Percentiles rank a stretch among this genome's conserved stretches.
phyloP scores from a whole-genome alignment of 2,329 filamentous ascomycete genomes.

The Ilyonectria robusta region DNA sequence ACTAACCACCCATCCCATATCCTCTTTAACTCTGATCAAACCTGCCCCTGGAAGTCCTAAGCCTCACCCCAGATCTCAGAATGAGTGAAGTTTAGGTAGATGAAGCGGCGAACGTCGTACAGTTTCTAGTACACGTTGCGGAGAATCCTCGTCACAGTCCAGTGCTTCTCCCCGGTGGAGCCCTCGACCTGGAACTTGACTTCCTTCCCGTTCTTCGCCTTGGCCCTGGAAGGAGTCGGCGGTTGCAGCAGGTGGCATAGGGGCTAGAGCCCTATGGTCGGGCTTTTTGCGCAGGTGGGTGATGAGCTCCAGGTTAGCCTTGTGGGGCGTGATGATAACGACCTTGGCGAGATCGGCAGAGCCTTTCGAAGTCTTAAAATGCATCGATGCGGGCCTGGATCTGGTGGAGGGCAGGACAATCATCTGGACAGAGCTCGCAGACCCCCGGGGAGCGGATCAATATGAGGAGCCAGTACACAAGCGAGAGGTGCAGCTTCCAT shows the following conservation, averaged over 20 bases:
- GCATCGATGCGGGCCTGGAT: not conserved
- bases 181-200: not conserved
- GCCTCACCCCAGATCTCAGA: no score
- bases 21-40: no score
- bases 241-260: constrained; percentile 28
- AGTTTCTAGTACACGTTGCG: not conserved
- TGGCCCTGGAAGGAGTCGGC: constrained; percentile 44
- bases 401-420: not conserved
- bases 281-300: constrained; percentile 17
- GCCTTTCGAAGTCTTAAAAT: not conserved
- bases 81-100: no score
- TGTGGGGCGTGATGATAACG: constrained; percentile 35
- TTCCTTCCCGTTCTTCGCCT: not conserved
- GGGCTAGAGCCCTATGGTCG: constrained; percentile 22
- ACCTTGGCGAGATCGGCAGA: constrained; percentile 15
- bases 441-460: not conserved
- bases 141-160: not conserved
- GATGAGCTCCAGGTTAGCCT: constrained; percentile 35
- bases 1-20: no score
- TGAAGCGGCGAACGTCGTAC: not conserved
- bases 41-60: no score
- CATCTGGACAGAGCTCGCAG: not conserved
- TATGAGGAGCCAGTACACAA: not conserved
- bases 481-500: constrained; percentile 20
- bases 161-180: not conserved